Conservation (phyloP, 1,139 yeast species). For the Geotrichum candidum region DNA sequence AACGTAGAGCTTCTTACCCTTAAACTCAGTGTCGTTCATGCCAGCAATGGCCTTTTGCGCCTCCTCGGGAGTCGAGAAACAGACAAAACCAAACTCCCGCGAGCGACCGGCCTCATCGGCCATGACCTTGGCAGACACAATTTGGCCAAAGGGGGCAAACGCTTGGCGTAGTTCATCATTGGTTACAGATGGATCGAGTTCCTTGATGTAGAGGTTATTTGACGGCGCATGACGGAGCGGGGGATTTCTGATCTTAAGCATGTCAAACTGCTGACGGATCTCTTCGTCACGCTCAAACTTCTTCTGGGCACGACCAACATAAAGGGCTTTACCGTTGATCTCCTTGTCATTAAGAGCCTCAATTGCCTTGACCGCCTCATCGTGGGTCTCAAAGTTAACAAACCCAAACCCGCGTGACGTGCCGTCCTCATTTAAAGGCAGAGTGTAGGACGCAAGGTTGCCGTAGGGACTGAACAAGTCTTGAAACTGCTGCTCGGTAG, state of each 20-base stretch:
- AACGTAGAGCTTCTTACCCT: constrained; percentile 85
- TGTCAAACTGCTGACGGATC: constrained; percentile 64
- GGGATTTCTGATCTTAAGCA: neutral
- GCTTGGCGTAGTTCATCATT: constrained; percentile 77
- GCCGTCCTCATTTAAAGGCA: constrained; percentile 72
- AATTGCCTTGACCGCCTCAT: constrained; percentile 74
- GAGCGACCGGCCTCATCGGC: constrained; percentile 81
- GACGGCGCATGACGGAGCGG: constrained; percentile 33
- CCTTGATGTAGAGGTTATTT: constrained; percentile 78
- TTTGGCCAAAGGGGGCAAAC: constrained; percentile 79
- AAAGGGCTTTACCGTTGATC: constrained; percentile 66
- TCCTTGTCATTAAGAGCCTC: constrained; percentile 74
- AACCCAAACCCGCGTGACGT: constrained; percentile 86
- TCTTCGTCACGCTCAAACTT: constrained; percentile 86
- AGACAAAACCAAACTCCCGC: constrained; percentile 91
- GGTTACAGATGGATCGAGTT: constrained; percentile 75
- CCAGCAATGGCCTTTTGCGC: constrained; percentile 88
- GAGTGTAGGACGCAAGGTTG: constrained; percentile 54
- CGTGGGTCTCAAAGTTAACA: constrained; percentile 74
- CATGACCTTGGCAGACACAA: constrained; percentile 89
- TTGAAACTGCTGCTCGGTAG: constrained; percentile 13
- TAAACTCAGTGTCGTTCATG: constrained; percentile 83
- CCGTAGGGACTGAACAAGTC: constrained; percentile 45
- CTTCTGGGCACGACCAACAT: constrained; percentile 91
- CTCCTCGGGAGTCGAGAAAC: constrained; percentile 86